Evolutionary conservation across 495 filamentous ascomycete species (phyloP).

Genomic region (Clohesyomyces aquaticus): DNA sequence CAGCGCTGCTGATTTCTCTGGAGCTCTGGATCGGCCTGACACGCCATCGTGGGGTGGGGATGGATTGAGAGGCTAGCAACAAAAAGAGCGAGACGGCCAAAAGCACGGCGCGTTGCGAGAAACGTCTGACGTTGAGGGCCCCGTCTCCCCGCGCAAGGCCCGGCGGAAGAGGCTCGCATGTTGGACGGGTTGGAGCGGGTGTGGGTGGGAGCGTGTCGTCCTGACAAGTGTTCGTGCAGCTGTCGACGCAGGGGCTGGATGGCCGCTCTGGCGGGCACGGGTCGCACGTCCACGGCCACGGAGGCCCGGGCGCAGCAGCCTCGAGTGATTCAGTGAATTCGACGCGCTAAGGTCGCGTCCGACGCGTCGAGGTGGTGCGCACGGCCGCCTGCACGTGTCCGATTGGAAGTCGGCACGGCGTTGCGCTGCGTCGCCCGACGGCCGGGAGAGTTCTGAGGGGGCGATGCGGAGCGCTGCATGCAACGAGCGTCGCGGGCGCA

Average conservation of each 20-base stretch:
- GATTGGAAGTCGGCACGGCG: not conserved
- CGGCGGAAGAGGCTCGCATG: constrained; percentile 14
- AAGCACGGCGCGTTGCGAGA: not conserved
- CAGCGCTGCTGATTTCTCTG: no score
- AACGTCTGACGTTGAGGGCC: not conserved
- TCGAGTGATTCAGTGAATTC: constrained; percentile 2
- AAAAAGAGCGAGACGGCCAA: not conserved
- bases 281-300: not conserved
- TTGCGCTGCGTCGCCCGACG: constrained; percentile 4
- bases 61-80: not conserved
- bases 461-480: not conserved
- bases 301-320: not conserved
- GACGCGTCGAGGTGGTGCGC: constrained; percentile 5
- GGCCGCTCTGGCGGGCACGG: not conserved
- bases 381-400: not conserved
- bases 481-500: not conserved
- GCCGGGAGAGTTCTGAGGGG: no score
- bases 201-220: constrained; percentile 14
- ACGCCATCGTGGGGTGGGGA: not conserved
- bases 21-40: not conserved
- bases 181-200: constrained; percentile 8
- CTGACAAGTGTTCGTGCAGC: constrained; percentile 36
- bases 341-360: constrained; percentile 19
- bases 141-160: not conserved
- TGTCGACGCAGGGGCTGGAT: constrained; percentile 30